These are phyloP conservation scores for Podila minutissima DNA, from an alignment of 192 early-diverging fungal genomes.

Conservation along the genomic window DNA sequence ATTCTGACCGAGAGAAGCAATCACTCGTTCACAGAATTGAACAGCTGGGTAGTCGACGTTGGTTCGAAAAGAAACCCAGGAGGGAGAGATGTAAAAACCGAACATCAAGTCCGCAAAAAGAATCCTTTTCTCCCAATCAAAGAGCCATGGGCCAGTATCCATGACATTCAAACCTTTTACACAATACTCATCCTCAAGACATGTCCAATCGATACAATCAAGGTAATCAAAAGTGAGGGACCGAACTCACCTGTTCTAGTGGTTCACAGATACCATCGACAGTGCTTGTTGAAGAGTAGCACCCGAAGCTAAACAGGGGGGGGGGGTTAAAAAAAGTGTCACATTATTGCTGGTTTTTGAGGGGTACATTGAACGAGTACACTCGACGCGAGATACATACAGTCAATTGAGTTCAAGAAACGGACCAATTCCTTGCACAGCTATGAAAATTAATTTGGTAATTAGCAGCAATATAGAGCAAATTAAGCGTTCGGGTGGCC, in stretches of 20 bases:
- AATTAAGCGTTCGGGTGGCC: neutral
- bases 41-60: neutral
- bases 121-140: neutral
- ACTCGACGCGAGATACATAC: conserved; percentile 46
- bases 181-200: conserved; percentile 8
- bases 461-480: conserved; percentile 12
- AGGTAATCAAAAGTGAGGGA: neutral
- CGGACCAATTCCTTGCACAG: conserved; percentile 81
- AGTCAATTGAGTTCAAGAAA: conserved; percentile 82
- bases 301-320: conserved; percentile 53
- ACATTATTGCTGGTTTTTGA: neutral
- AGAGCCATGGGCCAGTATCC: neutral
- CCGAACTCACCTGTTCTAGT: neutral
- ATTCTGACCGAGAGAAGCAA: neutral
- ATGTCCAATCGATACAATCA: neutral
- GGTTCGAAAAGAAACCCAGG: neutral
- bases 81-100: neutral
- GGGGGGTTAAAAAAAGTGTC: neutral
- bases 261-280: conserved; percentile 32
- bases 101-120: neutral
- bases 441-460: conserved; percentile 29
- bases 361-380: neutral
- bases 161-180: conserved; percentile 50
- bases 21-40: neutral
- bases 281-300: conserved; percentile 57